These are phyloP conservation scores for Colletotrichum musicola DNA, from an alignment of 2,329 filamentous ascomycete species.

Conservation along the genomic window DNA sequence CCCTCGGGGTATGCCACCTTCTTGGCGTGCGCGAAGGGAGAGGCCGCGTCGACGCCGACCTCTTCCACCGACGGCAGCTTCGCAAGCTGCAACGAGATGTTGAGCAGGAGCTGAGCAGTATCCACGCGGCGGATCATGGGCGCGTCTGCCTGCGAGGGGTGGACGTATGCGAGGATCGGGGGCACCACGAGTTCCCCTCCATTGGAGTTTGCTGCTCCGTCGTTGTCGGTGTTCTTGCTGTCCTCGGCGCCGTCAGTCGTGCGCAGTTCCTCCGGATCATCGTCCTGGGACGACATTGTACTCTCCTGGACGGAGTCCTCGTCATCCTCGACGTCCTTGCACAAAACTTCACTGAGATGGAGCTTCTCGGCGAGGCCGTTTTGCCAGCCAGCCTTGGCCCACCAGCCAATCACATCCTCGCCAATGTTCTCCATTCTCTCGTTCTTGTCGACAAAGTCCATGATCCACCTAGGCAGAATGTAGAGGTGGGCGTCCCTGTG, in stretches of 20 bases:
- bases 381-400: constrained; percentile 96
- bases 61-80: constrained; percentile 82
- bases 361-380: constrained; percentile 83
- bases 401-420: constrained; percentile 94
- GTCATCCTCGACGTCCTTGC: constrained; percentile 55
- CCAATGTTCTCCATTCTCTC: constrained; percentile 88
- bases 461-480: constrained; percentile 91
- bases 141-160: constrained; percentile 65
- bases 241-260: constrained; percentile 18
- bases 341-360: constrained; percentile 75
- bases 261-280: constrained; percentile 39
- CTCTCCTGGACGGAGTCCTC: constrained; percentile 49
- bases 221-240: constrained; percentile 19
- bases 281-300: constrained; percentile 43
- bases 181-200: constrained; percentile 62
- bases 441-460: constrained; percentile 85
- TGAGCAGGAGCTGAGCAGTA: constrained; percentile 83
- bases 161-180: constrained; percentile 85
- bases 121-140: constrained; percentile 90
- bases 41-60: constrained; percentile 66
- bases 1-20: constrained; percentile 89
- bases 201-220: constrained; percentile 43
- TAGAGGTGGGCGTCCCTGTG: constrained; percentile 95
- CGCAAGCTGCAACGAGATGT: constrained; percentile 86
- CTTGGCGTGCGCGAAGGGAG: constrained; percentile 80